Conservation (phyloP, 2,329 filamentous ascomycete genomes). For the Cercospora sp. region DNA sequence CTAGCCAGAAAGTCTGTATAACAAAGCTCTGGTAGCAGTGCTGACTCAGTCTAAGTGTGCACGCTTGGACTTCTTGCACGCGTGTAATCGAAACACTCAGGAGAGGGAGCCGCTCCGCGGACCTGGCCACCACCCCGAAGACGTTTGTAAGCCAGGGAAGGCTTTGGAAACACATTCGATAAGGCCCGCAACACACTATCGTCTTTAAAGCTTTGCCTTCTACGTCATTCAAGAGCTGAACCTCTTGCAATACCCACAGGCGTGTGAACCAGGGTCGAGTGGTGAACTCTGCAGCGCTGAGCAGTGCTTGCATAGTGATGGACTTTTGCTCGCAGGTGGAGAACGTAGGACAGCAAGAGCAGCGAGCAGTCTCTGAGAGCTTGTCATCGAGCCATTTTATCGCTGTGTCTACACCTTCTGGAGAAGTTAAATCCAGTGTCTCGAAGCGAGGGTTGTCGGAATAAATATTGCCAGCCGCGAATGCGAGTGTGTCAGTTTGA, state of each 20-base stretch:
- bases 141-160: not conserved
- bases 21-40: not conserved
- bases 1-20: not conserved
- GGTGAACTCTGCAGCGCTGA: not conserved
- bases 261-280: not conserved
- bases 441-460: not conserved
- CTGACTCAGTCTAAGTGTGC: not conserved
- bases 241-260: not conserved
- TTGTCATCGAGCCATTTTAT: too few species aligned
- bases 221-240: not conserved
- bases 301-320: not conserved
- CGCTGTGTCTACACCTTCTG: not conserved
- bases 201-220: not conserved
- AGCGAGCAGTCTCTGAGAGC: too few species aligned
- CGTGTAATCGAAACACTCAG: too few species aligned
- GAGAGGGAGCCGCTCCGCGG: not conserved
- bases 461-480: not conserved
- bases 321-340: not conserved
- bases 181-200: not conserved
- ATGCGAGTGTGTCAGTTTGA: not conserved
- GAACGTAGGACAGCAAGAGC: not conserved
- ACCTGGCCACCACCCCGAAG: not conserved
- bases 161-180: not conserved
- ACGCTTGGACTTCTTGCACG: not conserved
- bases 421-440: not conserved